Base-by-base conservation (phyloP, 1,139 yeast species). In the Pichia sp. region DNA sequence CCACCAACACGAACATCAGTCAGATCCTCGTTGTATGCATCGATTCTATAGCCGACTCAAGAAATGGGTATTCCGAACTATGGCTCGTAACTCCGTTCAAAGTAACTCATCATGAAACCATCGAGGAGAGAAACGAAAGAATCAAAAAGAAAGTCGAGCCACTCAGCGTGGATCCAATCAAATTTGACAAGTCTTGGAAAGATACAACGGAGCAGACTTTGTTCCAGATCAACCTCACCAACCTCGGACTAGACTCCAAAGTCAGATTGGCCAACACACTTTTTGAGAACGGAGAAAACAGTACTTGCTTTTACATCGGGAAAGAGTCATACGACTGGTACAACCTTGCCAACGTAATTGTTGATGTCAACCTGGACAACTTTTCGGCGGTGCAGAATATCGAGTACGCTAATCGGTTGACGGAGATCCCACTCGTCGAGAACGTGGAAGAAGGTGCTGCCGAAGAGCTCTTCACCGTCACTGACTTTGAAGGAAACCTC, bases 1-100 rank as follows among this genome's bases (percentile, higher is more conserved):
- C 4, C 15, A 48, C 10, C 42, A 45, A 26, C 45, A 41, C 29
- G 47, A 53, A 10, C 29, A 69, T 7, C 7, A 61, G 69, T 5
- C 50, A 78, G n/a, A 80, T 78, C 0, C 64, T 77, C 6, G 79
- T 76, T 11, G 81, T 80, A 0, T 80, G 82, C 8, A 72, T 78
- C 5, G 84, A 80, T 58, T 70, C 80, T 1, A 70, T 78, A 62
- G 65, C 69, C 48, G 73, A 75, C 0, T 65, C 66, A 10, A 64
- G 79, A 45, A 68, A 74, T 57, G 84, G 81, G 0, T 65, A 78
- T 7, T 71, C 80, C 7, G 80, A 78, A 62, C 60, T 80, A 49
- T 81, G 84, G 84, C 61, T 74, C 38, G 74, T 74, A 45, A 64
- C 69, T 6, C 58, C 59, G 5, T 59, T 77, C 13, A 56, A 57